Evolutionary conservation across 768 basidiomycete species (phyloP).

Genomic region (Kwoniella sp.): DNA sequence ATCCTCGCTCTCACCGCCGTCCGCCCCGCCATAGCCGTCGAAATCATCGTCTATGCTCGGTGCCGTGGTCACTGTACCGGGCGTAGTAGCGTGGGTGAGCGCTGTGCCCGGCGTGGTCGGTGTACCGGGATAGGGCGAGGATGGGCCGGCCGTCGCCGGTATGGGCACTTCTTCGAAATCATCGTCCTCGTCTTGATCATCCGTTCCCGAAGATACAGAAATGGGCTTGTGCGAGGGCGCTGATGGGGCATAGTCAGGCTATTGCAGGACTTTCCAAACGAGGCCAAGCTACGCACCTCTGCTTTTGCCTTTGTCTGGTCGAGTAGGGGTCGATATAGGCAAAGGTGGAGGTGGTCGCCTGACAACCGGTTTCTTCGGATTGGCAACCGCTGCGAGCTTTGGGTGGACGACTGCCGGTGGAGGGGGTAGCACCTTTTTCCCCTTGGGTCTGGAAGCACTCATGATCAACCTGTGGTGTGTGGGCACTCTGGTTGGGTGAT

Average conservation of each 20-base stretch:
- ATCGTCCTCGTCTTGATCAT: constrained; percentile 30
- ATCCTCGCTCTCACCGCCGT: constrained; percentile 21
- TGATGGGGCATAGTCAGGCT: too few relatives aligned
- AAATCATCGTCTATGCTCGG: constrained; percentile 31
- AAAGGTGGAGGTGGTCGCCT: constrained; percentile 1
- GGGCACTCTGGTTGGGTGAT: too few relatives aligned
- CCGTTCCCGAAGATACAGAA: background rate
- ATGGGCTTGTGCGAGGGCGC: constrained; percentile 1
- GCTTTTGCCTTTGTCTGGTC: constrained; percentile 12
- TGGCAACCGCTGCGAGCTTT: background rate
- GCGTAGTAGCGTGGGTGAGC: constrained; percentile 15
- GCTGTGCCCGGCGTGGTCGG: constrained; percentile 18
- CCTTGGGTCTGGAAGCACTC: constrained; percentile 26
- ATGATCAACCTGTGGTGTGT: background rate
- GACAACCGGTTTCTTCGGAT: background rate
- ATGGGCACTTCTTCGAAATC: constrained; percentile 45
- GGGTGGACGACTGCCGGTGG: constrained; percentile 3
- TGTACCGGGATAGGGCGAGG: constrained; percentile 32
- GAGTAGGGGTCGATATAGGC: background rate
- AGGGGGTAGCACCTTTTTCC: constrained; percentile 14
- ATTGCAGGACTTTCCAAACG: too few relatives aligned
- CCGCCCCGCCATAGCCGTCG: constrained; percentile 19
- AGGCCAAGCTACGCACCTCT: constrained; percentile 11
- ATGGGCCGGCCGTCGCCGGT: constrained; percentile 29
- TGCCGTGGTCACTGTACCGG: constrained; percentile 21